Conservation (phyloP, 1,284 basidiomycete species). For the Cryptococcus sp. region DNA sequence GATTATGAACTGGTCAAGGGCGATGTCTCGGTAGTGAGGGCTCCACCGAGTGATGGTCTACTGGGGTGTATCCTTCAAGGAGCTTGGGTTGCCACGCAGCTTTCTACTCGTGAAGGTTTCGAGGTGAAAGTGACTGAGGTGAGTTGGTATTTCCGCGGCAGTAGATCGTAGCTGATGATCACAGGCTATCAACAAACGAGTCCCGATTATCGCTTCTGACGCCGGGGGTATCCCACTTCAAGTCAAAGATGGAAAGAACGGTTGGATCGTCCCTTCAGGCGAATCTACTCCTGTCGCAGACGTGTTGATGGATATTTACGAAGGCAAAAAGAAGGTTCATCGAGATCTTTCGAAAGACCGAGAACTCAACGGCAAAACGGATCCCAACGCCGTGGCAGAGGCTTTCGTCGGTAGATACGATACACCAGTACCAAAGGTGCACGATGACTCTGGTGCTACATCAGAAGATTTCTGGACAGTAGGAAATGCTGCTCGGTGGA, state of each 20-base stretch:
- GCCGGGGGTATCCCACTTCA: slow-evolving; percentile 87
- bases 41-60: slow-evolving; percentile 40
- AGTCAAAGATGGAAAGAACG: slow-evolving; percentile 73
- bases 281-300: slow-evolving; percentile 68
- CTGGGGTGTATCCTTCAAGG: slow-evolving; percentile 45
- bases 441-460: slow-evolving; percentile 20
- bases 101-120: slow-evolving; percentile 66
- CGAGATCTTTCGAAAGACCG: slow-evolving; percentile 11
- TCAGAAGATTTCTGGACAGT: slow-evolving; percentile 46
- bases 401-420: slow-evolving; percentile 25
- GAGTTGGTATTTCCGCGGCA: neutral
- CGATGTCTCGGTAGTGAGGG: slow-evolving; percentile 42
- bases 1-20: slow-evolving; percentile 29
- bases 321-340: slow-evolving; percentile 54
- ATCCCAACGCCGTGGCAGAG: slow-evolving; percentile 34
- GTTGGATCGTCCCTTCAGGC: slow-evolving; percentile 68
- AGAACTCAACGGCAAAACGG: slow-evolving; percentile 11
- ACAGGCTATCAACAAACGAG: slow-evolving; percentile 68
- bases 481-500: slow-evolving; percentile 42
- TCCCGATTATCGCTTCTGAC: slow-evolving; percentile 70
- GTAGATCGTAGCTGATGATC: neutral
- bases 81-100: slow-evolving; percentile 39
- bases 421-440: slow-evolving; percentile 17
- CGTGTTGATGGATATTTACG: slow-evolving; percentile 68
- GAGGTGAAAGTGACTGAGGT: slow-evolving; percentile 84